Evolutionary conservation across 75 land plant genomes (phyloP), one percentile per base, ranked within the genome.

Genomic region (Larix kaempferi): DNA sequence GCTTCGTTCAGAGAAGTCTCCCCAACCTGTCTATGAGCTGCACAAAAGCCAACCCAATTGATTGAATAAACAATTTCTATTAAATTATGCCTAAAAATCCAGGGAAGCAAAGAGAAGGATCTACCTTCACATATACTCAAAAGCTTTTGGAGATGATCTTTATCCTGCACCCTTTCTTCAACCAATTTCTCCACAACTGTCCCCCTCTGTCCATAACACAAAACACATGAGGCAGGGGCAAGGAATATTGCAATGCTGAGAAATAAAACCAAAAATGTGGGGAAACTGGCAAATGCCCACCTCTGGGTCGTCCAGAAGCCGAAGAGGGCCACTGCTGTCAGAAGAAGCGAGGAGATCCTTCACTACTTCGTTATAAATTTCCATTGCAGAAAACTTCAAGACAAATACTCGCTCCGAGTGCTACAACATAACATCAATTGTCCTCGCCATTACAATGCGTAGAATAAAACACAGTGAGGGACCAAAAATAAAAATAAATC

Each of bases 221-320:
- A 64, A 21, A 65, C 54, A 49, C 14, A 29, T 57, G 22, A 41
- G 26, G 39, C 58, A 44, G 52, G 52, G 52, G 52, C 8, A 7
- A 44, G 10, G 52, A 8, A 44, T 7, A 44, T 44, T 1, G 10
- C 52, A 44, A 44, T 44, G 52, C 52, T 44, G 52, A 44, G 52
- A 44, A 44, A 44, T 8, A 44, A 44, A 44, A 44, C 52, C 52
- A 44, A 44, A 44, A 44, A 44, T 44, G 0, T 44, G 52, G 7
- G 52, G 8, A 44, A 44, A 44, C 52, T 44, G 52, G 52, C 52
- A 44, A 44, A 44, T 44, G 56, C 80, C 62, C 77, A 98, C 99
- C 89, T 98, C 99, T 55, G 92, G 95, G 82, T 98, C 99, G 81
- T 98, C 99, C 16, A 93, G 81, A 76, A 98, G 84, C 79, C 99